Conservation (phyloP, 1,139 yeast genomes). For the Lodderomyces orthopsilosis region DNA sequence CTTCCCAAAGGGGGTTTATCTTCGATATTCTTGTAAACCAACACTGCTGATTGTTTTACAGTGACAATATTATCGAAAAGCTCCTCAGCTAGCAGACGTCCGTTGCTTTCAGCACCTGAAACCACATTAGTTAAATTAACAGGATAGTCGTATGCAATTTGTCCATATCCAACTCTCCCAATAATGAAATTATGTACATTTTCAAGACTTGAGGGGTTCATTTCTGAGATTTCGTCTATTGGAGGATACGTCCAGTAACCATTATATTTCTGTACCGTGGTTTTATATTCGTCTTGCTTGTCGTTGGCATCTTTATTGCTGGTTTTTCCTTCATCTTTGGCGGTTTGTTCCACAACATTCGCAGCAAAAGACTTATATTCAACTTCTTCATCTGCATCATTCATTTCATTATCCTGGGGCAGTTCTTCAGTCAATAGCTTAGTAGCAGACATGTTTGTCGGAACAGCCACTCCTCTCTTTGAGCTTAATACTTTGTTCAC, state of each 20-base stretch:
- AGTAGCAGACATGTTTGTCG: slow-evolving; percentile 18
- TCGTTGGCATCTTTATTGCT: background rate
- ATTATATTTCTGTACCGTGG: slow-evolving; percentile 17
- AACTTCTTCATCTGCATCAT: slow-evolving; percentile 20
- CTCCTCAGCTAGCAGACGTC: slow-evolving; percentile 21
- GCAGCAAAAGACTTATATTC: slow-evolving; percentile 9
- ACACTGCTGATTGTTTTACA: slow-evolving; percentile 56
- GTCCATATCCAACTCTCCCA: slow-evolving; percentile 68
- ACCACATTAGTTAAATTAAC: slow-evolving; percentile 61
- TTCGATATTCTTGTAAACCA: slow-evolving; percentile 60
- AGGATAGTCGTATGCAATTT: slow-evolving; percentile 65
- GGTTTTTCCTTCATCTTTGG: background rate
- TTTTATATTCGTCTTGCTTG: slow-evolving; percentile 1
- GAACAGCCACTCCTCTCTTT: slow-evolving; percentile 31
- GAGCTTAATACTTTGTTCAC: slow-evolving; percentile 41
- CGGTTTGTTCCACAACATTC: slow-evolving; percentile 7
- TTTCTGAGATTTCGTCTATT: slow-evolving; percentile 47
- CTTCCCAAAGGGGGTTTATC: slow-evolving; percentile 64
- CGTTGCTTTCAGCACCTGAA: slow-evolving; percentile 30
- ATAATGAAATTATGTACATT: slow-evolving; percentile 65
- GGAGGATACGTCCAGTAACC: slow-evolving; percentile 86
- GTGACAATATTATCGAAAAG: slow-evolving; percentile 60
- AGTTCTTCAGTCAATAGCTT: slow-evolving; percentile 17
- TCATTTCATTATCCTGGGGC: slow-evolving; percentile 20
- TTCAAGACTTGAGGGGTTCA: slow-evolving; percentile 51